phyloP scores from a whole-genome alignment of 441 rosid genomes.

The Flueggea neowawraea region DNA sequence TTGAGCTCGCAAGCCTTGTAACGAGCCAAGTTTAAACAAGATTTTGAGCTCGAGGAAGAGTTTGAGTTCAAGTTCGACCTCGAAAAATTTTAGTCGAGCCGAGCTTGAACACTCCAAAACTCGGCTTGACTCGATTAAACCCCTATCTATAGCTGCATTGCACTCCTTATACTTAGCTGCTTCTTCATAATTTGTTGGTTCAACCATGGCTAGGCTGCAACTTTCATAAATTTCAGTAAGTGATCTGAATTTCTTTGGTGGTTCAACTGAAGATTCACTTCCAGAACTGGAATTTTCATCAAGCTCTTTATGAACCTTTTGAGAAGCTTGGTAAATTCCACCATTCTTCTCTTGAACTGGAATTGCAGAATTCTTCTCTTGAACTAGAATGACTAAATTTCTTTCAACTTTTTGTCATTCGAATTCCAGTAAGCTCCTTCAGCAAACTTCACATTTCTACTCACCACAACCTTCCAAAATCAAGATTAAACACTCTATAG shows the following conservation, averaged over 20 bases:
- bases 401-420: background rate
- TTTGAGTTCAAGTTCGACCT: too few relatives aligned
- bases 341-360: background rate
- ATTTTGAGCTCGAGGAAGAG: too few relatives aligned
- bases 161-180: background rate
- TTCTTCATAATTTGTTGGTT: background rate
- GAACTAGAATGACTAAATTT: background rate
- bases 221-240: background rate
- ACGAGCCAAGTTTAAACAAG: too few relatives aligned
- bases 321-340: background rate
- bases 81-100: too few relatives aligned
- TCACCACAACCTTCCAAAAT: background rate
- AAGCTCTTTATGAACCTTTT: too few relatives aligned
- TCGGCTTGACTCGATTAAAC: too few relatives aligned
- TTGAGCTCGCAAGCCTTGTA: too few relatives aligned
- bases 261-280: too few relatives aligned
- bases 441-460: constrained; percentile 1
- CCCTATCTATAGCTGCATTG: too few relatives aligned
- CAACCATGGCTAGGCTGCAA: background rate
- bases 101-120: too few relatives aligned
- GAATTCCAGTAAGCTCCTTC: background rate
- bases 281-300: too few relatives aligned
- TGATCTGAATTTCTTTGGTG: background rate
- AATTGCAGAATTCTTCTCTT: background rate
- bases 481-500: background rate